Evolutionary conservation across 2,329 filamentous ascomycete species (phyloP), one percentile per base, ranked within the genome.

Genomic region (Myriangium duriaei): DNA sequence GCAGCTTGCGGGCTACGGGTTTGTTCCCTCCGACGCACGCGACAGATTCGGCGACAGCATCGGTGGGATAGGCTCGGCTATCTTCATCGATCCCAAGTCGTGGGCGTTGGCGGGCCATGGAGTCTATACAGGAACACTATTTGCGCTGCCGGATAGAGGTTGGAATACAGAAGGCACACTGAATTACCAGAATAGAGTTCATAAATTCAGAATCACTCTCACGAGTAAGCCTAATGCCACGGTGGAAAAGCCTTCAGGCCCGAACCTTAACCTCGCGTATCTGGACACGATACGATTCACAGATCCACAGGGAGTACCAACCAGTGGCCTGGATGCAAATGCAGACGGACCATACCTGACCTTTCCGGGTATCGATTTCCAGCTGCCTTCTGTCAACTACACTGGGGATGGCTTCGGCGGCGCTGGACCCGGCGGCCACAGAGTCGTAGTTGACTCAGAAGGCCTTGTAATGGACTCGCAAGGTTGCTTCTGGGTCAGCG

Each of bases 91-190:
- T 40, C 61, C 62, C 42, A 59, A 55, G 21, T 67, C 68, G 6
- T 84, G 78, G 76, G 67, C 63, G 47, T 71, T 69, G 51, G 57
- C 57, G 2, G 53, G 54, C 4, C 64, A 59, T 48, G 62, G 61
- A 37, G 63, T 53, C 4, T 84, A 82, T 51, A 64, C 66, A 2
- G 79, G 76, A 11, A 65, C 71, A 3, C 51, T 82, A 14, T 84
- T 71, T 58, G 63, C 66, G 10, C 56, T 82, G 11, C 79, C 79
- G 1, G 42, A 82, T 50, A 67, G 78, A 42, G 79, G 79, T 26
- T 84, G 79, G 77, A 83, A 84, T 51, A 82, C 78, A 0, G 62
- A 81, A 47, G 79, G 76, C 31, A 82, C 79, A 6, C 47, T 78
- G 12, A 81, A 81, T 53, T 81, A 69, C 53, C 72, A 81, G 46